A percentile compares a stretch with the other conserved stretches of the same genome.
These are phyloP conservation scores for Cryptococcus neoformans DNA, from an alignment of 1,284 basidiomycete species.

Conservation along the genomic window DNA sequence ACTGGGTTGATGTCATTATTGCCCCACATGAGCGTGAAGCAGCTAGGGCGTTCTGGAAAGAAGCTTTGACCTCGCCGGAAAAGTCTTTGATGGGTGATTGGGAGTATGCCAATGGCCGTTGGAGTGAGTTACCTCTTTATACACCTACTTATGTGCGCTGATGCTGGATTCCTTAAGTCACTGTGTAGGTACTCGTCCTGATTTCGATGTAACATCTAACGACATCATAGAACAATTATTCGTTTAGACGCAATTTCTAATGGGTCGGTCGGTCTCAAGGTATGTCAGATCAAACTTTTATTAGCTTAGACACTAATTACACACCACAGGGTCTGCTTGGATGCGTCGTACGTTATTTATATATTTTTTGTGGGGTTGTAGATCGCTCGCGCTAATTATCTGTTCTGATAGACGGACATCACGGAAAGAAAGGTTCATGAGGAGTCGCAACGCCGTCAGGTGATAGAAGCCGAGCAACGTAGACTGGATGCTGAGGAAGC, in stretches of 20 bases:
- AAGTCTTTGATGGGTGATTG: constrained; percentile 21
- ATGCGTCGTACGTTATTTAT: constrained; percentile 16
- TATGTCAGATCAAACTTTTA: background rate
- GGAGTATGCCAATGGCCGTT: constrained; percentile 31
- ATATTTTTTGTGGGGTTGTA: background rate
- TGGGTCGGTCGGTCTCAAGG: constrained; percentile 10
- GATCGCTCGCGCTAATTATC: background rate
- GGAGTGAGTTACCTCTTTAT: constrained; percentile 17
- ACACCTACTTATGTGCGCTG: background rate
- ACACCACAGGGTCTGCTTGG: constrained; percentile 29
- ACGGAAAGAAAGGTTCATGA: constrained; percentile 45
- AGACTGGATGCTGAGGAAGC: constrained; percentile 45
- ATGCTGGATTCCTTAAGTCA: background rate
- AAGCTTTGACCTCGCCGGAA: constrained; percentile 10
- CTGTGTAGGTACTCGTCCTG: background rate
- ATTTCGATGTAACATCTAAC: constrained; percentile 1
- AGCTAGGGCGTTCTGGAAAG: constrained; percentile 23
- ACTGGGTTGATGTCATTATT: constrained; percentile 33
- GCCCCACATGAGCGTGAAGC: constrained; percentile 13
- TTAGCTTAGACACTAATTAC: background rate
- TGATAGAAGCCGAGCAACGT: constrained; percentile 44
- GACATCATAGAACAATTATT: constrained; percentile 26
- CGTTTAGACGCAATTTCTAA: constrained; percentile 29
- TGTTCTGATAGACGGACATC: constrained; percentile 26
- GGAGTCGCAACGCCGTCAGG: constrained; percentile 33